These are phyloP conservation scores for Heliosperma pusillum DNA, from an alignment of 148 eudicot genomes.

Conservation along the genomic window DNA sequence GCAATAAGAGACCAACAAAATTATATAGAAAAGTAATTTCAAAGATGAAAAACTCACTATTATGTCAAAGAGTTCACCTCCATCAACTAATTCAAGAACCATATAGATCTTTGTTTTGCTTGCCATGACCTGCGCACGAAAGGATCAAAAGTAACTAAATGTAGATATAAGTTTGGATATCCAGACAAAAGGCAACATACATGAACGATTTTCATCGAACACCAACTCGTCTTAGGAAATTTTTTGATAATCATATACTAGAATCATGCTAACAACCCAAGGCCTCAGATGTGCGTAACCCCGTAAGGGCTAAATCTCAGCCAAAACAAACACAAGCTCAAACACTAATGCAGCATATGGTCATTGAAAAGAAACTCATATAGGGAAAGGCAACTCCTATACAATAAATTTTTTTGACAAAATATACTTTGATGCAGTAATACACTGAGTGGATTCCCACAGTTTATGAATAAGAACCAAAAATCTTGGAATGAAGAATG, in stretches of 20 bases:
- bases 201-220: neutral
- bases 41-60: slow-evolving; percentile 49
- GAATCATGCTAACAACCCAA: neutral
- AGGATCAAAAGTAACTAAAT: slow-evolving; percentile 10
- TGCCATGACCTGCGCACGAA: slow-evolving; percentile 68
- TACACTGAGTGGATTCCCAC: neutral
- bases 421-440: neutral
- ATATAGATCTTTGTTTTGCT: slow-evolving; percentile 91
- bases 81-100: slow-evolving; percentile 79
- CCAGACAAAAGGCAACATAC: neutral
- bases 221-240: neutral
- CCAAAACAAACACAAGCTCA: neutral
- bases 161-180: neutral
- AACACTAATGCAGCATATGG: neutral
- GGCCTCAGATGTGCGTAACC: too few species aligned
- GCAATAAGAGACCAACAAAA: neutral
- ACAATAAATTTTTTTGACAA: neutral
- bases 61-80: slow-evolving; percentile 89
- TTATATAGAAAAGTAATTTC: neutral
- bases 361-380: neutral
- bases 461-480: neutral
- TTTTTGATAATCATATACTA: neutral
- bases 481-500: neutral
- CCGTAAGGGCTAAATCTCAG: neutral
- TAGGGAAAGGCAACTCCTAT: neutral